Evolutionary conservation across 2,329 filamentous ascomycete genomes (phyloP).

Genomic region (Phialophora macrospora): DNA sequence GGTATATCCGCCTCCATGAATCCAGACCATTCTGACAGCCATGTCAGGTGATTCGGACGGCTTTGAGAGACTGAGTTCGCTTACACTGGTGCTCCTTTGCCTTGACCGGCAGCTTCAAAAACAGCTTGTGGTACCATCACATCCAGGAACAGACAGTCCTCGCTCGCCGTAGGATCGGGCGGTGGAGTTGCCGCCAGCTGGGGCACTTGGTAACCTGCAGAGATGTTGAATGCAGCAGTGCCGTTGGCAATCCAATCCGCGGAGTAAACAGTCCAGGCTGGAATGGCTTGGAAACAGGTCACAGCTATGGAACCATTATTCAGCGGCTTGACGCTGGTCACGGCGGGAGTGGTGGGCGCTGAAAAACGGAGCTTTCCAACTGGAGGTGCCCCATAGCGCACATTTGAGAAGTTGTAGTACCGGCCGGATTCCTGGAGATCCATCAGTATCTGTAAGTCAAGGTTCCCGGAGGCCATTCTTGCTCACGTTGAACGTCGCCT

Average conservation of each 20-base stretch:
- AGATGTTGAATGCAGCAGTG: slow-evolving; percentile 23
- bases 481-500: slow-evolving; percentile 43
- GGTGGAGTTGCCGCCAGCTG: slow-evolving; percentile 9
- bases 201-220: slow-evolving; percentile 20
- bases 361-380: slow-evolving; percentile 57
- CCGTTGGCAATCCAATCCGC: slow-evolving; percentile 21
- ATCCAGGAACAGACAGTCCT: slow-evolving; percentile 48
- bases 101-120: slow-evolving; percentile 40
- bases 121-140: slow-evolving; percentile 44
- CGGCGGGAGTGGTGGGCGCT: slow-evolving; percentile 50
- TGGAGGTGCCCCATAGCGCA: slow-evolving; percentile 61
- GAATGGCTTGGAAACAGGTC: slow-evolving; percentile 18
- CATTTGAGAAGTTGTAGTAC: slow-evolving; percentile 62
- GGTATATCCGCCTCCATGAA: slow-evolving; percentile 56
- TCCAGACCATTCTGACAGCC: slow-evolving; percentile 44
- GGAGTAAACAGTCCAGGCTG: slow-evolving; percentile 11
- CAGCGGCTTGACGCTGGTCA: slow-evolving; percentile 6
- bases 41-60: neutral
- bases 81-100: slow-evolving; percentile 41
- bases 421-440: slow-evolving; percentile 42
- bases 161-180: slow-evolving; percentile 43
- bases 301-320: slow-evolving; percentile 18
- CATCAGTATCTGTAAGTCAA: neutral
- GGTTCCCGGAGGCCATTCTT: slow-evolving; percentile 18
- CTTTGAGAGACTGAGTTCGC: neutral